A percentile compares a stretch with the other conserved stretches of the same genome.
Conservation (phyloP, 1,284 basidiomycete species). For the Cystobasidium slooffiae region DNA sequence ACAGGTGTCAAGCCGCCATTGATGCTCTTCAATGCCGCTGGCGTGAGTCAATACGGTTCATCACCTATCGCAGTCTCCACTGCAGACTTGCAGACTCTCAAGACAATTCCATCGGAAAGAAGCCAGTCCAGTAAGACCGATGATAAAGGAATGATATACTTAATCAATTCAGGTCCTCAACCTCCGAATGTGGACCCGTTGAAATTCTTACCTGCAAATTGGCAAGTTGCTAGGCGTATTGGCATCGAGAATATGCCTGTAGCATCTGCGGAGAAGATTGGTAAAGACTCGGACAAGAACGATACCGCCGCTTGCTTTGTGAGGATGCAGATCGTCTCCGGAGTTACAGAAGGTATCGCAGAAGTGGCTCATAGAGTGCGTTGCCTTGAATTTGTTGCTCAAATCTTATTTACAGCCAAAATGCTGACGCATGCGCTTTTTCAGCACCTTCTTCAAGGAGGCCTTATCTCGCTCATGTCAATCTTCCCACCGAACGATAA, state of each 20-base stretch:
- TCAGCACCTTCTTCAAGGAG: constrained; percentile 38
- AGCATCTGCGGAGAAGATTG: background rate
- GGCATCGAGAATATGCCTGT: constrained; percentile 12
- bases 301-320: constrained; percentile 18
- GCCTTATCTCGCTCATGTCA: constrained; percentile 31
- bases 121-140: background rate
- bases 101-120: background rate
- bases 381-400: too few species aligned
- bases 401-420: too few species aligned
- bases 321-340: constrained; percentile 12
- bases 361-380: constrained; percentile 16
- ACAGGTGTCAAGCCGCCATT: constrained; percentile 20
- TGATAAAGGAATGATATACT: background rate
- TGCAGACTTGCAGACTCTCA: constrained; percentile 18
- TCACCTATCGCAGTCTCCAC: constrained; percentile 17
- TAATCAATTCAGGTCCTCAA: constrained; percentile 27
- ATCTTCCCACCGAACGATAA: constrained; percentile 35
- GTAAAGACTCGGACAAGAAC: background rate
- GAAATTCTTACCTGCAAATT: constrained; percentile 22
- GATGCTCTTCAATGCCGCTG: constrained; percentile 16
- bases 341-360: background rate
- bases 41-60: background rate
- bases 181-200: constrained; percentile 7
- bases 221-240: constrained; percentile 4
- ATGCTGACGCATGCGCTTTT: background rate